Percentiles rank a stretch among this genome's conserved stretches.
Evolutionary conservation across 331 rosid genomes (phyloP).

Genomic region (Prunus yedoensis): DNA sequence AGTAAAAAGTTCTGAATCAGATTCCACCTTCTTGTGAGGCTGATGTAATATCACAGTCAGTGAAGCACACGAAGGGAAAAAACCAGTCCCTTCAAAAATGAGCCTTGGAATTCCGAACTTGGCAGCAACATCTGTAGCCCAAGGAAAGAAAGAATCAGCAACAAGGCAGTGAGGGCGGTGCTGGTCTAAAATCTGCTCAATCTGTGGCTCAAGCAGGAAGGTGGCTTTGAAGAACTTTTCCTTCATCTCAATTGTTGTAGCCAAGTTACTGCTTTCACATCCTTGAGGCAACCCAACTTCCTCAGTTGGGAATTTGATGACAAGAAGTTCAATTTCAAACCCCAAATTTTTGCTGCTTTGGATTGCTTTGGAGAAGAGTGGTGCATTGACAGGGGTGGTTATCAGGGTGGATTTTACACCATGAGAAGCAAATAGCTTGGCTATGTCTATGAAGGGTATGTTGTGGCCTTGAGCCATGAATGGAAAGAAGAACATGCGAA

Average conservation of each 20-base stretch:
- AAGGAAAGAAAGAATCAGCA: conserved; percentile 35
- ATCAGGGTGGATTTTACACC: conserved; percentile 30
- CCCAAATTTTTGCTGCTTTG: not conserved
- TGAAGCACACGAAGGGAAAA: conserved; percentile 32
- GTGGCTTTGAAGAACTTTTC: conserved; percentile 18
- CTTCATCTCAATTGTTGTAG: conserved; percentile 7
- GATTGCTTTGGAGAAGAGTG: conserved; percentile 7
- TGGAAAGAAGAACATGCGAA: conserved; percentile 33
- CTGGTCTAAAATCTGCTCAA: conserved; percentile 28
- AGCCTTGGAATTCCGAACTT: conserved; percentile 46
- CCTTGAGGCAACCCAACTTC: conserved; percentile 6
- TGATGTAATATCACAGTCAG: conserved; percentile 18
- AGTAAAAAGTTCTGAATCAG: conserved; percentile 35
- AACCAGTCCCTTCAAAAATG: conserved; percentile 39
- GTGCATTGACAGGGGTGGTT: conserved; percentile 23
- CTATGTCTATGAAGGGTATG: conserved; percentile 23
- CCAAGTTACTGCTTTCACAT: conserved; percentile 8
- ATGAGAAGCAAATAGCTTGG: conserved; percentile 19
- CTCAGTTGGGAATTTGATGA: not conserved
- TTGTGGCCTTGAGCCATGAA: conserved; percentile 31
- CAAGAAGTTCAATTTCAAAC: conserved; percentile 4
- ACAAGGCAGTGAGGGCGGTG: conserved; percentile 37
- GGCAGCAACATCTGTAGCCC: conserved; percentile 42
- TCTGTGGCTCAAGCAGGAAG: conserved; percentile 14
- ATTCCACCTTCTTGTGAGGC: conserved; percentile 38